These are phyloP conservation scores for Bidens hawaiensis DNA, from an alignment of 140 eudicot species.

Conservation along the genomic window DNA sequence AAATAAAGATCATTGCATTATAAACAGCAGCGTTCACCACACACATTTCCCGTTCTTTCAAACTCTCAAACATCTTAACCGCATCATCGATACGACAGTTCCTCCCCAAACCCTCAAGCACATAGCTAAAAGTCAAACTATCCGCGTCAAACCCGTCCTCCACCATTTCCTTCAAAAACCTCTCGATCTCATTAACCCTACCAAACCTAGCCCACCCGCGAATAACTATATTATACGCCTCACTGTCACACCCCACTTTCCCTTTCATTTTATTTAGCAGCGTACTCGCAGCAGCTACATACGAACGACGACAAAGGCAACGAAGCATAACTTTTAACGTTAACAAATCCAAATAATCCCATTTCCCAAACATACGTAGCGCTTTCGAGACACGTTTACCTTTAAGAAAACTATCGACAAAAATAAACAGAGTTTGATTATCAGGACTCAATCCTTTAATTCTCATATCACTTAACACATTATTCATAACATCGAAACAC, in stretches of 20 bases:
- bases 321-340: slow-evolving; percentile 55
- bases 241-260: slow-evolving; percentile 35
- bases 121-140: slow-evolving; percentile 51
- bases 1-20: slow-evolving; percentile 69
- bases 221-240: slow-evolving; percentile 46
- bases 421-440: slow-evolving; percentile 49
- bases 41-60: slow-evolving; percentile 37
- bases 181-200: slow-evolving; percentile 58
- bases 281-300: slow-evolving; percentile 46
- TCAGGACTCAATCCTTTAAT: slow-evolving; percentile 38
- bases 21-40: slow-evolving; percentile 42
- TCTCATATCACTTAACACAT: slow-evolving; percentile 48
- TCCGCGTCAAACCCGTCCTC: slow-evolving; percentile 68
- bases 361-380: slow-evolving; percentile 37
- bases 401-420: slow-evolving; percentile 67
- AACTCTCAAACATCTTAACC: slow-evolving; percentile 47
- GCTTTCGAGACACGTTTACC: slow-evolving; percentile 54
- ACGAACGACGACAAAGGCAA: slow-evolving; percentile 56
- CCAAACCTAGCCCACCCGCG: slow-evolving; percentile 73
- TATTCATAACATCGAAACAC: slow-evolving; percentile 49
- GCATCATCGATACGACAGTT: slow-evolving; percentile 59
- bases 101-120: slow-evolving; percentile 86
- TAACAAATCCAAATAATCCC: slow-evolving; percentile 51
- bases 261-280: slow-evolving; percentile 48
- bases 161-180: slow-evolving; percentile 61